phyloP scores from a whole-genome alignment of 2,329 filamentous ascomycete species.

The Incumbomyces lentus region DNA sequence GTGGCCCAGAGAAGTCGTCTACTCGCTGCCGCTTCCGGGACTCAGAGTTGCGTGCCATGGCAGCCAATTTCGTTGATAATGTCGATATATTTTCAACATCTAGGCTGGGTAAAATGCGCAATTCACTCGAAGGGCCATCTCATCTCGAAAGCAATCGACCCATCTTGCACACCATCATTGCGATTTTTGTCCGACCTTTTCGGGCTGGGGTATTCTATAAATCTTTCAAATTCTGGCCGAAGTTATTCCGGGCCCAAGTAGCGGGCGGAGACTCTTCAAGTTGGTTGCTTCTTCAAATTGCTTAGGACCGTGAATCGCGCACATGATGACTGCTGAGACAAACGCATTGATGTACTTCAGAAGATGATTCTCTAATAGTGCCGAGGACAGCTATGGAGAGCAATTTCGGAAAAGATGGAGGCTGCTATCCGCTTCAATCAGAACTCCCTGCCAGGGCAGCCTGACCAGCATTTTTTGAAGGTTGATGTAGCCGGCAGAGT shows the following conservation, averaged over 20 bases:
- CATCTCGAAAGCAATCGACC: too few species aligned
- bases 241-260: neutral
- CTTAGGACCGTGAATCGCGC: too few species aligned
- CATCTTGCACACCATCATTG: too few species aligned
- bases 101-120: too few species aligned
- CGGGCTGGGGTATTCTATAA: neutral
- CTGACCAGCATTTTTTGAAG: slow-evolving; percentile 46
- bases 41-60: too few species aligned
- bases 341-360: neutral
- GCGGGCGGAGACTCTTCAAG: too few species aligned
- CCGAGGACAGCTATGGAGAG: neutral
- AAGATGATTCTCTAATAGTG: neutral
- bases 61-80: too few species aligned
- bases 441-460: slow-evolving; percentile 40
- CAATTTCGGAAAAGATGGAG: slow-evolving; percentile 35
- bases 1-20: neutral
- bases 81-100: too few species aligned
- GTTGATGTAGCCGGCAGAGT: slow-evolving; percentile 51
- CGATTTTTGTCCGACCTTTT: too few species aligned
- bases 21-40: slow-evolving; percentile 1
- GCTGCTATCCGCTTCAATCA: slow-evolving; percentile 55
- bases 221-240: too few species aligned
- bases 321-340: neutral
- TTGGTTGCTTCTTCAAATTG: too few species aligned
- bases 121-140: too few species aligned